Evolutionary conservation across 148 eudicot species (phyloP), one percentile per base, ranked within the genome.

Genomic region (Heliamphora exappendiculata): DNA sequence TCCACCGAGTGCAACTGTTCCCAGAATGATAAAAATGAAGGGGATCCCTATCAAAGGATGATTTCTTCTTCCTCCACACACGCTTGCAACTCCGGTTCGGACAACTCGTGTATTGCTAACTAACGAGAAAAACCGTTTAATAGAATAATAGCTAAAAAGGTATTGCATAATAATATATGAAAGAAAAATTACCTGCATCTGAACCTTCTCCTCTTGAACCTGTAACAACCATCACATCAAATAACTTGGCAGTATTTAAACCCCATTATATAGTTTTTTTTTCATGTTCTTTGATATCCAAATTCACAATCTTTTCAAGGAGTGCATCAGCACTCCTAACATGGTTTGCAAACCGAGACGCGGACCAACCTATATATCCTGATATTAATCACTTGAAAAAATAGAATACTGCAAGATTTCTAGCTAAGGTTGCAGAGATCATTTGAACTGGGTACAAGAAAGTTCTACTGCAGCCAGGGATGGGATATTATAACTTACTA

Each of bases 1-100:
- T 65, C 92, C 89, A 14, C 94, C 97, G 28, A 90, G 88, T 37
- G 90, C 90, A 45, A 90, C 54, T 2, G 97, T 86, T 58, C 87
- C 91, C 20, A 90, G 41, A 55, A 86, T 84, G 74, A 92, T 87
- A 31, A 90, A 78, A 58, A 92, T 78, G 79, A 90, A 90, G 58
- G 97, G 97, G 53, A 90, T 54, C 53, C 86, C 80, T 16, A 85
- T 83, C 74, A 86, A 76, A 57, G 84, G 83, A 29, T 78, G 82
- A 70, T 83, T 86, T 82, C 84, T 84, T 67, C 81, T 78, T 72
- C 89, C 87, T 77, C 88, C 91, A 33, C 78, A 74, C 12, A 78
- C 70, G 69, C 78, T 84, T 47, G 88, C 85, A 62, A 86, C 90
- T 53, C 94, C 92, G 70, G 74, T 87, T 78, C 85, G 85, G 82